phyloP scores from a whole-genome alignment of 2,329 filamentous ascomycete species.

The Pestalotiopsis sp. region DNA sequence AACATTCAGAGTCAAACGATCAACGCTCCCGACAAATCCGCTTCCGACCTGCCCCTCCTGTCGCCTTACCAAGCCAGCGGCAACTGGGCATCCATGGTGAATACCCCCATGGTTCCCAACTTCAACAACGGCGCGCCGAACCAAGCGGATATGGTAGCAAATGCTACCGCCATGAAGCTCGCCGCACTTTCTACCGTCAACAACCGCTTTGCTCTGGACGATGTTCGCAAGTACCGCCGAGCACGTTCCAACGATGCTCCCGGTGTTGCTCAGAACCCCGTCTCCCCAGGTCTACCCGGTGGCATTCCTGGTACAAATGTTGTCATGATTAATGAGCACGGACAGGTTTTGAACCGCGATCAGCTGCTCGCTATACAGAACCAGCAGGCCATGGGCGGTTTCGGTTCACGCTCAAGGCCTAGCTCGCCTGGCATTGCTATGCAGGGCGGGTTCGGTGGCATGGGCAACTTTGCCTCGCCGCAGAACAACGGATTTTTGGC shows the following conservation, averaged over 20 bases:
- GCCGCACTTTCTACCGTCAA: slow-evolving; percentile 97
- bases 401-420: slow-evolving; percentile 78
- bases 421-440: slow-evolving; percentile 87
- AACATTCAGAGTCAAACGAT: slow-evolving; percentile 86
- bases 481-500: slow-evolving; percentile 94
- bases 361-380: slow-evolving; percentile 82
- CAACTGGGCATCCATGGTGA: slow-evolving; percentile 98
- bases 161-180: slow-evolving; percentile 98
- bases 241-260: slow-evolving; percentile 85
- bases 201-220: slow-evolving; percentile 94
- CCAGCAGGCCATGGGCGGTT: slow-evolving; percentile 59
- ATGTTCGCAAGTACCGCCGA: slow-evolving; percentile 94
- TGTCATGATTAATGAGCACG: slow-evolving; percentile 93
- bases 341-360: slow-evolving; percentile 82
- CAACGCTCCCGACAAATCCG: slow-evolving; percentile 69
- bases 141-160: slow-evolving; percentile 97
- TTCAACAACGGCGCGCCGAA: slow-evolving; percentile 70
- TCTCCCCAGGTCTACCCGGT: slow-evolving; percentile 69
- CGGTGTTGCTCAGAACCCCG: slow-evolving; percentile 58
- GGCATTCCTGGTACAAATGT: slow-evolving; percentile 72
- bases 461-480: slow-evolving; percentile 76
- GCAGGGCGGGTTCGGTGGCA: slow-evolving; percentile 58
- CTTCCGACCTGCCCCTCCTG: slow-evolving; percentile 76
- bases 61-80: slow-evolving; percentile 84
- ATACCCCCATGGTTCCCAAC: slow-evolving; percentile 91